Evolutionary conservation across 2,329 filamentous ascomycete genomes (phyloP), one percentile per base, ranked within the genome.

Genomic region (Trichoderma sp.): DNA sequence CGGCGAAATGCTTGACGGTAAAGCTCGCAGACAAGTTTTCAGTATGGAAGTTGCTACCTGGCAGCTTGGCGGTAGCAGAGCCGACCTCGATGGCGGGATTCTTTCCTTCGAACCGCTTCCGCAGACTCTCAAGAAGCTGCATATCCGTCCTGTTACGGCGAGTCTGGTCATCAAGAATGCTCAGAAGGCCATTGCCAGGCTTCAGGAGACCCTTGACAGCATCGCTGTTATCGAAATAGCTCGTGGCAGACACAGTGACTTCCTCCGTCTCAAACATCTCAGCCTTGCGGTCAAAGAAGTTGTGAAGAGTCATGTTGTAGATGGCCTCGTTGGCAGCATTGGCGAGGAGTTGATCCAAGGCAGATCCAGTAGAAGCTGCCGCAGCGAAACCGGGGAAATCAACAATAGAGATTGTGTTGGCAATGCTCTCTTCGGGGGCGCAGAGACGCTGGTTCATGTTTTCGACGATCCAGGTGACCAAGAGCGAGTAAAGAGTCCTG

Each of bases 161-260:
- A 58, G 94, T 97, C 82, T 99, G 96, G 78, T 99, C 96, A 78
- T 99, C 96, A 0, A 99, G 85, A 74, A 99, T 99, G 81, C 94
- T 95, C 24, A 99, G 86, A 51, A 99, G 85, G 58, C 96, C 96
- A 77, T 98, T 98, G 30, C 95, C 94, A 71, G 93, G 87, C 84
- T 98, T 99, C 70, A 99, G 85, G 36, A 99, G 86, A 14, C 94
- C 95, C 77, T 93, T 94, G 73, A 98, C 94, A 11, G 95, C 94
- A 80, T 98, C 96, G 0, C 93, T 94, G 81, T 98, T 99, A 82
- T 99, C 96, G 77, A 98, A 99, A 82, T 98, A 99, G 83, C 94
- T 97, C 0, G 95, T 98, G 0, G 95, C 91, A 2, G 95, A 89
- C 3, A 99, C 93, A 36, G 87, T 90, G 43, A 99, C 93, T 80